These are phyloP conservation scores for Barbarea vulgaris DNA, from an alignment of 345 rosid species.

Conservation along the genomic window DNA sequence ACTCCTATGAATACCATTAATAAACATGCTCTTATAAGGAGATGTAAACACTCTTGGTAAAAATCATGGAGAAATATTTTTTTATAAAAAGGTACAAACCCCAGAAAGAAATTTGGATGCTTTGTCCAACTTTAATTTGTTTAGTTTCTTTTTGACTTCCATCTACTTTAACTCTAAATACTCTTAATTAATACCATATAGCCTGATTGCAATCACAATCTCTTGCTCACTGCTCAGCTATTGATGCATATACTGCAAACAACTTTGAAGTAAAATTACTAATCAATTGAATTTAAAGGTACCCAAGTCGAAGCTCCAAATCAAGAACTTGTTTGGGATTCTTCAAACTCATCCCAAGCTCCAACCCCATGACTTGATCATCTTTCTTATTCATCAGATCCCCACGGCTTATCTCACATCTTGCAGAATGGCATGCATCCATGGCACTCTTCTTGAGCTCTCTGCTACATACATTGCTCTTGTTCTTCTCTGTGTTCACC, in stretches of 20 bases:
- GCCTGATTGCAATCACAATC: slow-evolving; percentile 30
- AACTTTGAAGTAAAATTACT: background rate
- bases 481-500: slow-evolving; percentile 38
- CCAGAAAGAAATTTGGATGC: background rate
- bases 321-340: slow-evolving; percentile 55
- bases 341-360: slow-evolving; percentile 50
- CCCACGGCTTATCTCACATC: slow-evolving; percentile 33
- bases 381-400: slow-evolving; percentile 43
- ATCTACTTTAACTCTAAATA: slow-evolving; percentile 1
- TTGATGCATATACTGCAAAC: background rate
- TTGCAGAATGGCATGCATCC: slow-evolving; percentile 30
- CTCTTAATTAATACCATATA: slow-evolving; percentile 16
- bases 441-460: slow-evolving; percentile 33
- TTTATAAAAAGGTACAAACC: background rate
- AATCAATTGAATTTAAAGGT: slow-evolving; percentile 20
- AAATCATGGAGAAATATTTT: background rate
- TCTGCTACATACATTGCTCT: slow-evolving; percentile 34
- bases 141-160: background rate
- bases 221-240: slow-evolving; percentile 29
- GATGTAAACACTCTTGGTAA: slow-evolving; percentile 3
- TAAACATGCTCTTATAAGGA: background rate
- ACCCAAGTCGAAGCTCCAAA: slow-evolving; percentile 77
- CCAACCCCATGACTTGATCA: slow-evolving; percentile 45
- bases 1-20: too few species aligned
- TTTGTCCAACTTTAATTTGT: background rate